These are phyloP conservation scores for Amanita rimosa DNA, from an alignment of 768 basidiomycete species.

Conservation along the genomic window DNA sequence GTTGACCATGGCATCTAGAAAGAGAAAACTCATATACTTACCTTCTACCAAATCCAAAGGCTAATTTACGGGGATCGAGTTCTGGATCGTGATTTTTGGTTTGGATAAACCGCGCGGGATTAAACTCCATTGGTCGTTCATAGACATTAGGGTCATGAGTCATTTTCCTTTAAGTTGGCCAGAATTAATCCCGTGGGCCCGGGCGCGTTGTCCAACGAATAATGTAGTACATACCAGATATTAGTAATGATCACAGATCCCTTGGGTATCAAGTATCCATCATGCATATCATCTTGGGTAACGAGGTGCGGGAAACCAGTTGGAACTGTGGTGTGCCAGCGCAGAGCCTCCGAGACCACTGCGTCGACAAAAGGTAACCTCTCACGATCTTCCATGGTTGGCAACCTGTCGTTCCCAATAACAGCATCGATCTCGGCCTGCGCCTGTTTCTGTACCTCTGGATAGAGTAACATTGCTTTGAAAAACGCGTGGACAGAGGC, in stretches of 20 bases:
- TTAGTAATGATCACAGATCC: conserved; percentile 22
- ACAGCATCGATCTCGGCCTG: conserved; percentile 31
- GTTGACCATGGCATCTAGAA: not conserved
- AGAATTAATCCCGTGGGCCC: not conserved
- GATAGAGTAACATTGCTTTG: conserved; percentile 27
- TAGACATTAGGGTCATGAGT: conserved; percentile 31
- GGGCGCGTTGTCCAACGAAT: too few species aligned
- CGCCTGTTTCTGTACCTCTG: conserved; percentile 25
- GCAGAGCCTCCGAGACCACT: too few species aligned
- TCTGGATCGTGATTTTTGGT: conserved; percentile 23
- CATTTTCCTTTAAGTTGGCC: conserved; percentile 26
- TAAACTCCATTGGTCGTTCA: conserved; percentile 31
- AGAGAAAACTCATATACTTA: conserved; percentile 8
- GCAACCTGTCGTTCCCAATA: conserved; percentile 27
- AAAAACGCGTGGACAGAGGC: conserved; percentile 27
- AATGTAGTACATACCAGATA: conserved; percentile 16
- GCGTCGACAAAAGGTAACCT: conserved; percentile 30
- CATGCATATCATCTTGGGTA: conserved; percentile 29
- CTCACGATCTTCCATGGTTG: conserved; percentile 25
- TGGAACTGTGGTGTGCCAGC: conserved; percentile 6
- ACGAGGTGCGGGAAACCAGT: conserved; percentile 26
- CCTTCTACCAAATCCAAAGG: conserved; percentile 48
- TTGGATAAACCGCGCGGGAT: conserved; percentile 34
- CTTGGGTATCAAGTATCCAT: conserved; percentile 34
- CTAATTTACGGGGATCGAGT: conserved; percentile 29